Conservation (phyloP, 192 early-diverging fungal species). For the Umbelopsis vinacea region DNA sequence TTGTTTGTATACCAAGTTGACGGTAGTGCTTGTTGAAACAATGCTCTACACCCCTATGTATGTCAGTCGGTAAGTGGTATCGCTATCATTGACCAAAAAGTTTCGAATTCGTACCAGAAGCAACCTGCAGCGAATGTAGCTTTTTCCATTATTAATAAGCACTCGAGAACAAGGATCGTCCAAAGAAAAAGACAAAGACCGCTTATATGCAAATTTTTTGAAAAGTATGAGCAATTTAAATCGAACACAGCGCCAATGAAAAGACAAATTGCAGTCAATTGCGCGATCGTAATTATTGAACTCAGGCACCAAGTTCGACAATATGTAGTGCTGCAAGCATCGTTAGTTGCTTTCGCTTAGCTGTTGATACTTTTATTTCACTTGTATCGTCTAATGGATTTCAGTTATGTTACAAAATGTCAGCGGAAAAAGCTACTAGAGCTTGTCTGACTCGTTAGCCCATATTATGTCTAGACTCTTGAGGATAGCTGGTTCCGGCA, state of each 20-base stretch:
- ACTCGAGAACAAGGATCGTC: background rate
- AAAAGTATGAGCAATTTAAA: background rate
- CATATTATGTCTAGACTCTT: constrained; percentile 17
- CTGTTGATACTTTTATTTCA: background rate
- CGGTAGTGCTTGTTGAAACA: constrained; percentile 40
- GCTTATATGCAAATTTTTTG: constrained; percentile 11
- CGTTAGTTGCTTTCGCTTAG: too few species aligned
- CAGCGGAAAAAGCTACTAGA: background rate
- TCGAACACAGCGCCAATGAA: constrained; percentile 18
- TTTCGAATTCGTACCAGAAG: constrained; percentile 71
- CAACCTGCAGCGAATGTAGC: constrained; percentile 95
- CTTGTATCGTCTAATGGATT: background rate
- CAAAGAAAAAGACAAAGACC: background rate
- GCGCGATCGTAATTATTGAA: constrained; percentile 3
- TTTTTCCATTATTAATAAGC: constrained; percentile 31
- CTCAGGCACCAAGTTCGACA: background rate
- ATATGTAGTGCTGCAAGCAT: too few species aligned
- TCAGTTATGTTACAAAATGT: background rate
- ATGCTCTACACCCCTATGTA: constrained; percentile 38
- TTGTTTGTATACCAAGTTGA: constrained; percentile 27
- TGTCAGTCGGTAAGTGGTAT: background rate
- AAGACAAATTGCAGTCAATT: background rate
- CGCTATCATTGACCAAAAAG: background rate
- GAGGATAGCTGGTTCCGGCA: constrained; percentile 21
- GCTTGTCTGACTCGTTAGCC: constrained; percentile 4